These are phyloP conservation scores for Lentinula detonsa DNA, from an alignment of 768 basidiomycete genomes.

Conservation along the genomic window DNA sequence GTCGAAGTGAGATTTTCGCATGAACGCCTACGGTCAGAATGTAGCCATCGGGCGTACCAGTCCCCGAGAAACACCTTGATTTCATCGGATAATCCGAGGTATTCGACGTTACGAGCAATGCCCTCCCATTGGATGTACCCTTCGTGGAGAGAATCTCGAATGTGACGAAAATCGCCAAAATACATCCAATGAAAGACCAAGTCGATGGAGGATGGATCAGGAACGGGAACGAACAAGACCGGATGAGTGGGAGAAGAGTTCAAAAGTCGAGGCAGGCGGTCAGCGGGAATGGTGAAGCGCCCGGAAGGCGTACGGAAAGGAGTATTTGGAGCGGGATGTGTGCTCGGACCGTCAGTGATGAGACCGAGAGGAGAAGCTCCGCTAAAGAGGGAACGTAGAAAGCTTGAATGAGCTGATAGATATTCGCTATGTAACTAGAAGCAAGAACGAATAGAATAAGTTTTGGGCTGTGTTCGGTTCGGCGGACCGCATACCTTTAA, in stretches of 20 bases:
- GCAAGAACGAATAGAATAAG: conserved; percentile 8
- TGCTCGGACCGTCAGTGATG: conserved; percentile 32
- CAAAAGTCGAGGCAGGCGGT: conserved; percentile 62
- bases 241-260: conserved; percentile 58
- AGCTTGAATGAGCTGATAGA: conserved; percentile 74
- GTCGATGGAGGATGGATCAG: conserved; percentile 67
- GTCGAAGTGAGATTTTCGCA: not conserved
- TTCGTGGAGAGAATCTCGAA: conserved; percentile 61
- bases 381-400: conserved; percentile 66
- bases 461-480: not conserved
- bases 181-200: conserved; percentile 78
- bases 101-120: conserved; percentile 84
- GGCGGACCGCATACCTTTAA: conserved; percentile 48
- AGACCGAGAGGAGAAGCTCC: conserved; percentile 60
- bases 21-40: conserved; percentile 19
- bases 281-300: conserved; percentile 36
- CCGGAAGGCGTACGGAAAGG: conserved; percentile 19
- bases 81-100: conserved; percentile 68
- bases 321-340: conserved; percentile 13
- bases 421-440: conserved; percentile 73
- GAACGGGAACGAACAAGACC: conserved; percentile 66
- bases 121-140: conserved; percentile 79
- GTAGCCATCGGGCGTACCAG: conserved; percentile 68
- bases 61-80: conserved; percentile 72
- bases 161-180: conserved; percentile 61